These are phyloP conservation scores for Saccharomycopsis sp. DNA, from an alignment of 805 yeast genomes.

Conservation along the genomic window DNA sequence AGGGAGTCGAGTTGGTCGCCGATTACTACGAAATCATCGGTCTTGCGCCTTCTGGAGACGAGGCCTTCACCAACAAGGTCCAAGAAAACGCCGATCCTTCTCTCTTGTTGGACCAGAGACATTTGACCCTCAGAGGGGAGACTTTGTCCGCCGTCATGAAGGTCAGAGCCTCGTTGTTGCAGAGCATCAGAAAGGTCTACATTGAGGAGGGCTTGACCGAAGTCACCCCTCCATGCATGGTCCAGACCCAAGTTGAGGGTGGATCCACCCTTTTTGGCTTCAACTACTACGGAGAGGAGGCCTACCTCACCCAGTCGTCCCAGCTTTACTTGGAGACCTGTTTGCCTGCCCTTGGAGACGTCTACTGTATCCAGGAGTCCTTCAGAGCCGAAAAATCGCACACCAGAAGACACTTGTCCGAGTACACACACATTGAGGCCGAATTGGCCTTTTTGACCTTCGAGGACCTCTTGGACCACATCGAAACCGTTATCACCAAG, in stretches of 20 bases:
- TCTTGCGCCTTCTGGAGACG: slow-evolving; percentile 94
- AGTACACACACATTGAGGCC: slow-evolving; percentile 94
- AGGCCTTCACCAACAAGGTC: slow-evolving; percentile 88
- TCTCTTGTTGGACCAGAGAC: slow-evolving; percentile 88
- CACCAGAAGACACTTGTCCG: slow-evolving; percentile 95
- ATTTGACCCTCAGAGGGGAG: slow-evolving; percentile 94
- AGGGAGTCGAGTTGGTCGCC: slow-evolving; percentile 88
- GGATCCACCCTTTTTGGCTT: slow-evolving; percentile 92
- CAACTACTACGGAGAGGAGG: slow-evolving; percentile 95
- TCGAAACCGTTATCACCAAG: slow-evolving; percentile 70
- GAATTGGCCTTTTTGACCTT: slow-evolving; percentile 85
- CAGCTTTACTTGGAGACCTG: slow-evolving; percentile 96
- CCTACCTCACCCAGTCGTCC: slow-evolving; percentile 92
- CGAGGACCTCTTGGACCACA: slow-evolving; percentile 78
- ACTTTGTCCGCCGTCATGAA: slow-evolving; percentile 87
- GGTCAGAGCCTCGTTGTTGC: slow-evolving; percentile 78
- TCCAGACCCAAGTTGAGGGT: slow-evolving; percentile 98
- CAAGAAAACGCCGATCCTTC: slow-evolving; percentile 94
- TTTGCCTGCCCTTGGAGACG: slow-evolving; percentile 94
- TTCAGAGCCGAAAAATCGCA: slow-evolving; percentile 99
- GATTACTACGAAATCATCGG: slow-evolving; percentile 89
- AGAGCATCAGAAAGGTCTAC: slow-evolving; percentile 69
- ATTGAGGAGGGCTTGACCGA: slow-evolving; percentile 70
- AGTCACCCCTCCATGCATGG: slow-evolving; percentile 99
- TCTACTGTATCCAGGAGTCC: slow-evolving; percentile 94